phyloP scores from a whole-genome alignment of 768 basidiomycete species.

The Xerocomellus intermedius region DNA sequence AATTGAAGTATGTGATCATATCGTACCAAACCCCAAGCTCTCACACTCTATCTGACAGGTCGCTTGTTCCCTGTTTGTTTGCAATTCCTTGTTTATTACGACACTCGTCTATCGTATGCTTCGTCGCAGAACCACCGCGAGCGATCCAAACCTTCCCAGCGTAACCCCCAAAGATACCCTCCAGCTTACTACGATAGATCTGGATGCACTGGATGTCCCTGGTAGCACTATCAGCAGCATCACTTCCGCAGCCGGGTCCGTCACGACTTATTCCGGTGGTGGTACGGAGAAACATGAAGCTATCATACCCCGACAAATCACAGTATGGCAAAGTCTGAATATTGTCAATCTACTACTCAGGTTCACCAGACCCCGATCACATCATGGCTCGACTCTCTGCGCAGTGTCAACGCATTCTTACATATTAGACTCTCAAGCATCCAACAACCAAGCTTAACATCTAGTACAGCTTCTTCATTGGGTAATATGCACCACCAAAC shows the following conservation, averaged over 20 bases:
- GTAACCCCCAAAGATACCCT: no score
- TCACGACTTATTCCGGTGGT: neutral
- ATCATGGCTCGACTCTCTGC: neutral
- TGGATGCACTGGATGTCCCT: neutral
- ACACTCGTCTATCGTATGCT: constrained; percentile 8
- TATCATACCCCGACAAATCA: neutral
- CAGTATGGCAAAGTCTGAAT: neutral
- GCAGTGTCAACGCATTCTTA: no score
- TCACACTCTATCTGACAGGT: constrained; percentile 11
- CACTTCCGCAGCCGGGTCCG: neutral
- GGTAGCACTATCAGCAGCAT: neutral
- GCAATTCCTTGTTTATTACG: constrained; percentile 12
- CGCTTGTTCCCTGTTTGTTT: constrained; percentile 13
- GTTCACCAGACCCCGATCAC: neutral
- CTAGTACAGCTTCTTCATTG: no score
- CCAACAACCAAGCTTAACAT: no score
- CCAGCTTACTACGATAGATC: constrained; percentile 13
- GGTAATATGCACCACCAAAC: no score
- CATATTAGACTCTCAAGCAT: no score
- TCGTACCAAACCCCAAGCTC: neutral
- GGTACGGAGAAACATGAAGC: neutral
- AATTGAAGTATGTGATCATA: constrained; percentile 8
- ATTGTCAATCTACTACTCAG: neutral
- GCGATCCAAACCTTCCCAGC: neutral
- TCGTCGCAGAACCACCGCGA: neutral